phyloP scores from a whole-genome alignment of 805 yeast species.

The Cyberlindnera mrakii region DNA sequence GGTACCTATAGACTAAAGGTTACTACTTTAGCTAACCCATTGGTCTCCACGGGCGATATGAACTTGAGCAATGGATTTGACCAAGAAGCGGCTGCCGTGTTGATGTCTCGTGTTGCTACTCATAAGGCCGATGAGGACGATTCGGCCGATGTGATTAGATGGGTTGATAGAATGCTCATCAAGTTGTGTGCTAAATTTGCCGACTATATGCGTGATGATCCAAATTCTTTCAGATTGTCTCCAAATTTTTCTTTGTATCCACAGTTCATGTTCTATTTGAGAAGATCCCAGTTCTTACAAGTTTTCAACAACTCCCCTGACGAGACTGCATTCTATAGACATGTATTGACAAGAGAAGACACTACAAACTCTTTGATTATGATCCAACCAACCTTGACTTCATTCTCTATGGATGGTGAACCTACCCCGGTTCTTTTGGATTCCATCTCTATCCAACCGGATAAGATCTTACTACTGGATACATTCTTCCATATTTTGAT shows the following conservation, averaged over 20 bases:
- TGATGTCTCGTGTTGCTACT: slow-evolving; percentile 87
- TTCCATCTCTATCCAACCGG: slow-evolving; percentile 86
- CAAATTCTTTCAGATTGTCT: slow-evolving; percentile 73
- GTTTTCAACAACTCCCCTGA: slow-evolving; percentile 98
- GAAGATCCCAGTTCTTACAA: slow-evolving; percentile 93
- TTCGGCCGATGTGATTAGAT: slow-evolving; percentile 86
- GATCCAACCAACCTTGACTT: slow-evolving; percentile 95
- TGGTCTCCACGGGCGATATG: slow-evolving; percentile 55
- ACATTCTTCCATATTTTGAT: slow-evolving; percentile 95
- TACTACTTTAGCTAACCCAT: slow-evolving; percentile 68
- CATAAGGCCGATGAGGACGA: slow-evolving; percentile 78
- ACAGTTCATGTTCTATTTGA: slow-evolving; percentile 89
- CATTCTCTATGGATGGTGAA: slow-evolving; percentile 77
- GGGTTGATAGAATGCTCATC: slow-evolving; percentile 91
- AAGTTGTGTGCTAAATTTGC: slow-evolving; percentile 90
- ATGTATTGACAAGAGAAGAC: slow-evolving; percentile 85
- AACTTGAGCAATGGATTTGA: slow-evolving; percentile 68
- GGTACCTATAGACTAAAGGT: slow-evolving; percentile 87
- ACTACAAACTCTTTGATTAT: slow-evolving; percentile 87
- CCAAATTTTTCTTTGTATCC: slow-evolving; percentile 86
- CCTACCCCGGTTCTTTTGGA: slow-evolving; percentile 76
- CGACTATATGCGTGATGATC: slow-evolving; percentile 84
- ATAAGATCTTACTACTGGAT: slow-evolving; percentile 80
- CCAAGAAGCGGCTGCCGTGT: slow-evolving; percentile 96
- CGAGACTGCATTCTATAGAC: slow-evolving; percentile 96